Conservation (phyloP, 352 stramenopile genomes). For the Globisporangium echinulatum region DNA sequence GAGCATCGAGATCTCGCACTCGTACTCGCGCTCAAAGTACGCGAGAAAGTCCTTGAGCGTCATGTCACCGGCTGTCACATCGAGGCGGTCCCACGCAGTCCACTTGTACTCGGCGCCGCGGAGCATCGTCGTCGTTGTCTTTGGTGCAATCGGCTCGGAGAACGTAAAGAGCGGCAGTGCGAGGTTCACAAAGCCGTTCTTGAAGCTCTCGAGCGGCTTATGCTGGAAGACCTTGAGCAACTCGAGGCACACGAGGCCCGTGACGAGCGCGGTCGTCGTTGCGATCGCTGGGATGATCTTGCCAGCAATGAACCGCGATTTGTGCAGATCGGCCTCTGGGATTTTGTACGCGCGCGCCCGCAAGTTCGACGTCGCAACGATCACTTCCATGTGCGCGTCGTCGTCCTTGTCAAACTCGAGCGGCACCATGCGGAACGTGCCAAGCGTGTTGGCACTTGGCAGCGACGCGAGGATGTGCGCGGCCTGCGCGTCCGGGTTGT, state of each 20-base stretch:
- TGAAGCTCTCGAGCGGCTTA: slow-evolving; percentile 93
- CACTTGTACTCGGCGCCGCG: slow-evolving; percentile 96
- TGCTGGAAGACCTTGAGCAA: slow-evolving; percentile 94
- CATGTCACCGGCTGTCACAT: slow-evolving; percentile 93
- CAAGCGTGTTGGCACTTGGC: slow-evolving; percentile 73
- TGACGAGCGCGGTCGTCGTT: slow-evolving; percentile 98
- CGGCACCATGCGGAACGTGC: slow-evolving; percentile 87
- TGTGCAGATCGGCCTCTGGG: slow-evolving; percentile 95
- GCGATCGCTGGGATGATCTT: slow-evolving; percentile 99
- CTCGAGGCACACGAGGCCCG: slow-evolving; percentile 97
- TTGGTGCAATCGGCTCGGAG: slow-evolving; percentile 93
- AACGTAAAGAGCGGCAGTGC: slow-evolving; percentile 97
- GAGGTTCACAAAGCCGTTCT: slow-evolving; percentile 98
- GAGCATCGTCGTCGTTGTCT: slow-evolving; percentile 89
- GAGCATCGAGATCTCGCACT: slow-evolving; percentile 97
- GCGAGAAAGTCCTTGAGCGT: slow-evolving; percentile 95
- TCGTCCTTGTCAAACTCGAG: slow-evolving; percentile 99
- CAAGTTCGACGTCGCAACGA: slow-evolving; percentile 96
- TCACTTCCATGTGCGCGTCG: slow-evolving; percentile 97
- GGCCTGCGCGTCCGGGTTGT: slow-evolving; percentile 72
- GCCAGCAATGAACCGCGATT: slow-evolving; percentile 98
- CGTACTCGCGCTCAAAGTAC: slow-evolving; percentile 94
- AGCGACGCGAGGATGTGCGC: slow-evolving; percentile 79
- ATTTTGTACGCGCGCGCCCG: slow-evolving; percentile 98
- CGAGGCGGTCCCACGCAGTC: slow-evolving; percentile 97